Evolutionary conservation across 345 rosid species (phyloP), one percentile per base, ranked within the genome.

Genomic region (Turnera subulata): DNA sequence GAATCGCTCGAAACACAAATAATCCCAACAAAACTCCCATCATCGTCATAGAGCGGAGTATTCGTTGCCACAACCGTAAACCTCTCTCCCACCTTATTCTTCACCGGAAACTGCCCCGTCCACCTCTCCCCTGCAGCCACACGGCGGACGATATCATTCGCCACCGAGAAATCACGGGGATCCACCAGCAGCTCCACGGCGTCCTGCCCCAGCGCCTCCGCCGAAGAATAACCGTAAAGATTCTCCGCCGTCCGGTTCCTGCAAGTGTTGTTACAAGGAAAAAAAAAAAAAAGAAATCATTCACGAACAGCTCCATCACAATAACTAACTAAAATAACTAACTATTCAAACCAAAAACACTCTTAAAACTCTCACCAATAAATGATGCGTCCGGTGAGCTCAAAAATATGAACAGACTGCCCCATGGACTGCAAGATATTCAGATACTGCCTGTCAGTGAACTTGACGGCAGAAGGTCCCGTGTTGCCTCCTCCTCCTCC

Each of bases 361-460:
- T n/a, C n/a, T n/a, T n/a, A n/a, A n/a, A n/a, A n/a, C n/a, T n/a
- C 86, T 80, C 59, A 93, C 99, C 97, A 93, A 62, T 89, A 89
- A 56, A 89, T 78, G 10, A 93, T 71, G 22, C 86, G 85, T 61
- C 80, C 81, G 18, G 60, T 55, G 1, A 72, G 72, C 72, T 85
- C 94, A 57, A 76, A 73, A 55, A 91, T 89, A 68, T 93, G 94
- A 72, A 93, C 91, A 45, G 96, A 73, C 60, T 93, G 99, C 37
- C 94, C 96, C 97, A 93, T 81, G 17, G 89, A 82, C 77, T 93
- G 96, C 71, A 93, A 80, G 19, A 93, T 93, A 64, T 85, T 89
- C 76, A 86, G 75, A 77, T 78, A 89, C 64, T 89, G 96, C 29
- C 61, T 79, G 48, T 89, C 82, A 1, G 81, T 73, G 58, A 89